A percentile compares a stretch with the other conserved stretches of the same genome.
phyloP scores from a whole-genome alignment of 345 rosid genomes.

The Eucalyptus guilfoylei region DNA sequence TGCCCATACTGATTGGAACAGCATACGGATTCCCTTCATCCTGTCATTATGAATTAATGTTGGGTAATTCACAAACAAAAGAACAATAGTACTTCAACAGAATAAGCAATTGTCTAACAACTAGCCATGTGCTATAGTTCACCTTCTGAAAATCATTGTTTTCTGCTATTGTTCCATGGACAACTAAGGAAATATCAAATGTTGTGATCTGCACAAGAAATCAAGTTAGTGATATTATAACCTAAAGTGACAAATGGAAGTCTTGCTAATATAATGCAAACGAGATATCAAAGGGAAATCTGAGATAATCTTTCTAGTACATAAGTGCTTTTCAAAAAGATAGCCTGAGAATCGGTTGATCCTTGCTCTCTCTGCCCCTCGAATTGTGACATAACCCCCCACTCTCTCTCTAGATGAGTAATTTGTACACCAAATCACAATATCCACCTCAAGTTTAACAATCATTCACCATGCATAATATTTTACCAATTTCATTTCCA shows the following conservation, averaged over 20 bases:
- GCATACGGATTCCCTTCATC: slow-evolving; percentile 52
- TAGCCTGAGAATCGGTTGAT: background rate
- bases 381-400: background rate
- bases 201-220: slow-evolving; percentile 48
- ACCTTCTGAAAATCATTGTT: slow-evolving; percentile 45
- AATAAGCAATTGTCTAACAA: background rate
- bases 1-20: slow-evolving; percentile 56
- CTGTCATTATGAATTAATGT: slow-evolving; percentile 4
- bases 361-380: background rate
- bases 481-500: background rate
- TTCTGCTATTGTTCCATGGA: slow-evolving; percentile 67
- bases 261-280: background rate
- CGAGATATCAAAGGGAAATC: background rate
- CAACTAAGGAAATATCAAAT: slow-evolving; percentile 52
- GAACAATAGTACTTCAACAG: background rate
- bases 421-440: background rate
- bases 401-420: background rate
- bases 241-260: background rate
- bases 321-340: background rate
- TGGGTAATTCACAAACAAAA: background rate
- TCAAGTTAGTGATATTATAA: background rate
- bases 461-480: background rate
- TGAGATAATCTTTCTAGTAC: background rate
- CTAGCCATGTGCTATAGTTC: background rate
- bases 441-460: background rate